A percentile compares a stretch with the other conserved stretches of the same genome.
Conservation (phyloP, 169 alveolate genomes). For the Perkinsus chesapeaki region DNA sequence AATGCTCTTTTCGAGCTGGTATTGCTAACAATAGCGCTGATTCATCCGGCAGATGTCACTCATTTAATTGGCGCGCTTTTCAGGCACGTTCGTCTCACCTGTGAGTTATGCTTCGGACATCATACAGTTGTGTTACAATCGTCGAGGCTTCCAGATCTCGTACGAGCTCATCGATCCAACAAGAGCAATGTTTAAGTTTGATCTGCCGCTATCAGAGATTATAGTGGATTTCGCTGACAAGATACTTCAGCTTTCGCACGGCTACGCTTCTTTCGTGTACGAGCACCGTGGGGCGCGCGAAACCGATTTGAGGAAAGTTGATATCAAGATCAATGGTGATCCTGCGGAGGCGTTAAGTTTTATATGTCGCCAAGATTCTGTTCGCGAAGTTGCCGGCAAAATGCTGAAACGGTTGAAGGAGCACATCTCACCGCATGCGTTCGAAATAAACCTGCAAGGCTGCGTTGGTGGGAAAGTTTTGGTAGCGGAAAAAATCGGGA, state of each 20-base stretch:
- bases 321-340: not conserved
- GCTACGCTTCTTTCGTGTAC: not conserved
- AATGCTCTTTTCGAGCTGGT: not conserved
- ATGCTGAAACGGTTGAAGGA: not conserved
- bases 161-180: conserved; percentile 30
- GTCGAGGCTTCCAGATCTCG: conserved; percentile 28
- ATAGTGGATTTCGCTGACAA: conserved; percentile 78
- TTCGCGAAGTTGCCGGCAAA: not conserved
- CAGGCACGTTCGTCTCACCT: conserved; percentile 40
- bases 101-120: conserved; percentile 41
- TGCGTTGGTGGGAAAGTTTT: conserved; percentile 16
- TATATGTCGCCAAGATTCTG: not conserved
- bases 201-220: conserved; percentile 80
- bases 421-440: not conserved
- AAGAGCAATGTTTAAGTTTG: conserved; percentile 53
- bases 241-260: not conserved
- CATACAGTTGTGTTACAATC: conserved; percentile 29
- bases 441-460: not conserved
- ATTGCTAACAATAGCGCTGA: conserved; percentile 6
- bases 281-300: not conserved
- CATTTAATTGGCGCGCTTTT: conserved; percentile 33
- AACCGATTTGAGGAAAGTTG: not conserved
- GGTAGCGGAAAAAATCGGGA: conserved; percentile 9
- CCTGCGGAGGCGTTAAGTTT: not conserved
- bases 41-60: conserved; percentile 9